Base-by-base conservation (phyloP, 2,329 filamentous ascomycete genomes). In the Fusarium pininemorale region DNA sequence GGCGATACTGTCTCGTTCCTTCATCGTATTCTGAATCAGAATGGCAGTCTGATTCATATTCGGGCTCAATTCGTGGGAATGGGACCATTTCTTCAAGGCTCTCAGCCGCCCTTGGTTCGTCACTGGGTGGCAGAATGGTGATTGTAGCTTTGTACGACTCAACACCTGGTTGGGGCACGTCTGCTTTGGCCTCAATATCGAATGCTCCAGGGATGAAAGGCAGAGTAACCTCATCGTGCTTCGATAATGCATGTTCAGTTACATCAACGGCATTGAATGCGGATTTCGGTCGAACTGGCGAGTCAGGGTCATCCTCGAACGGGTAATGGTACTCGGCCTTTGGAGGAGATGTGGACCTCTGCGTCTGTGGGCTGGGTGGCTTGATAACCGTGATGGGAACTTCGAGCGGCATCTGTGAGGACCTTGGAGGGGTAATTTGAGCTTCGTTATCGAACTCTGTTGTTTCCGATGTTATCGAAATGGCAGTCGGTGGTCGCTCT, bases 381-480 rank as follows among this genome's bases (percentile, higher is more conserved):
- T 80, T 79, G 32, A 79, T 66, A 53, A 78, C 72, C 26, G 75
- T 76, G 53, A 77, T 75, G 53, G 77, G 75, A 20, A 77, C 73
- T 42, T 78, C 75, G 20, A 73, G 55, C 16, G 76, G 75, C 30
- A 77, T 58, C 16, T 79, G 72, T 30, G 83, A 79, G 48, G 82
- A 83, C 22, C 84, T 76, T 2, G 86, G 83, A 3, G 87, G 83
- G 51, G 90, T 88, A 4, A 87, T 89, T 79, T 94, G 92, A 28
- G 90, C 87, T 75, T 94, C 92, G n/a, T 86, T 87, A 74, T 95
- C 93, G 74, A 94, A 93, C 76, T 93, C 91, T 1, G 92, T 94
- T 13, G 87, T 87, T 47, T 87, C 87, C n/a, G 90, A 91, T 11
- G 83, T 83, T 53, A 83, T 83, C 11, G 92, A 93, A 20, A 90